phyloP scores from a whole-genome alignment of 805 yeast species.

The Saccharomyces mikatae region DNA sequence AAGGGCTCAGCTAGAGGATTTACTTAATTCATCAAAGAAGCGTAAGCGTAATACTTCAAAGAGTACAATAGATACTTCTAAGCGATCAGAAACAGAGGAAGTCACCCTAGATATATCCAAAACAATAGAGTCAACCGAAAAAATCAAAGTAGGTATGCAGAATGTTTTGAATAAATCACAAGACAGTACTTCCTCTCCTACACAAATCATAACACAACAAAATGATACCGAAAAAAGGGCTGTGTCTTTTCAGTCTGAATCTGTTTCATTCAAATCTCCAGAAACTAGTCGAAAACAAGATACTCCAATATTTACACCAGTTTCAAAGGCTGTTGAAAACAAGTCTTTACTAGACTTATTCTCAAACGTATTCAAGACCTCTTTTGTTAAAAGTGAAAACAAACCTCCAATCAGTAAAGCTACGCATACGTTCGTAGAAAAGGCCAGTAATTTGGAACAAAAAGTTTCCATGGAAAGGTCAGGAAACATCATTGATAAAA shows the following conservation, averaged over 20 bases:
- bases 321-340: not conserved
- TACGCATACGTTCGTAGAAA: not conserved
- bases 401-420: not conserved
- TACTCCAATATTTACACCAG: not conserved
- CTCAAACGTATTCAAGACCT: not conserved
- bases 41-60: not conserved
- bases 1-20: not conserved
- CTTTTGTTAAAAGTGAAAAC: not conserved
- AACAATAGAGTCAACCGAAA: not conserved
- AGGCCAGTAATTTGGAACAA: not conserved
- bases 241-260: not conserved
- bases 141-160: not conserved
- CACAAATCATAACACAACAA: not conserved
- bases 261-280: not conserved
- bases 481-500: not conserved
- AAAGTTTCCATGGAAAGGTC: not conserved
- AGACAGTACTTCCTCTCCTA: not conserved
- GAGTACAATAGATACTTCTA: not conserved
- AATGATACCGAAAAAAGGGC: not conserved
- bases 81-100: not conserved
- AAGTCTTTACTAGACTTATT: not conserved
- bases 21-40: not conserved
- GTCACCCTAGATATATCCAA: not conserved
- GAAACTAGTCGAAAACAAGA: too few species aligned
- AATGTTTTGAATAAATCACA: not conserved